Evolutionary conservation across 306 rosid species (phyloP), one percentile per base, ranked within the genome.

Genomic region (Pyrus communis): DNA sequence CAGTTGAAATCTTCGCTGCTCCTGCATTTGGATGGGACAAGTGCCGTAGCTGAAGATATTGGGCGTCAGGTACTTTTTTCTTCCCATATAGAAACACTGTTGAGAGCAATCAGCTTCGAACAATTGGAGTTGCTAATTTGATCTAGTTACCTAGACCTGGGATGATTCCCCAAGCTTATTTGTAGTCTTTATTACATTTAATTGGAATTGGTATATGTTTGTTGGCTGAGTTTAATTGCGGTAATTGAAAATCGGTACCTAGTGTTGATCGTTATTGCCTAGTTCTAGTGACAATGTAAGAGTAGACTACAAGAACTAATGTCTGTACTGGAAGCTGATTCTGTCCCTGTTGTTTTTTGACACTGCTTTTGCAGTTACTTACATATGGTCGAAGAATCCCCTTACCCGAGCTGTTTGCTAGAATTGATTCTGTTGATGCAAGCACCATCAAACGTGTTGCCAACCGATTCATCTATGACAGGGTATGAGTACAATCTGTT

Each of bases 321-420:
- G 14, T 63, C 21, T 38, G 9, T 66, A 33, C 70, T n/a, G 55
- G 51, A 65, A 33, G 55, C 72, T 52, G 25, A 18, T 49, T 54
- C 28, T 23, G 65, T 51, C 19, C 28, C 54, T 5, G 22, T 62
- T 19, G 30, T 73, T 21, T 54, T 73, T 25, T 10, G 54, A 52
- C 40, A 19, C 30, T 65, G 46, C 7, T 43, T 31, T 35, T 84
- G 82, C 87, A 91, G 97, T 80, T 92, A 69, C 96, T 95, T 67
- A 95, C 96, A 35, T 95, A 92, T 7, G 97, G 97, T 51, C 88
- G 99, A 63, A 95, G 99, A 89, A 91, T 95, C 60, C 96, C 99
- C 5, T 91, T 87, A 21, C 91, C 99, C 3, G 97, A 92, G 70
- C 82, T 95, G 90, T 90, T 89, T 78, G 97, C 99, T n/a, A 88